These are phyloP conservation scores for Digitaria exilis DNA, from an alignment of 202 grass and related monocot species.

Conservation along the genomic window DNA sequence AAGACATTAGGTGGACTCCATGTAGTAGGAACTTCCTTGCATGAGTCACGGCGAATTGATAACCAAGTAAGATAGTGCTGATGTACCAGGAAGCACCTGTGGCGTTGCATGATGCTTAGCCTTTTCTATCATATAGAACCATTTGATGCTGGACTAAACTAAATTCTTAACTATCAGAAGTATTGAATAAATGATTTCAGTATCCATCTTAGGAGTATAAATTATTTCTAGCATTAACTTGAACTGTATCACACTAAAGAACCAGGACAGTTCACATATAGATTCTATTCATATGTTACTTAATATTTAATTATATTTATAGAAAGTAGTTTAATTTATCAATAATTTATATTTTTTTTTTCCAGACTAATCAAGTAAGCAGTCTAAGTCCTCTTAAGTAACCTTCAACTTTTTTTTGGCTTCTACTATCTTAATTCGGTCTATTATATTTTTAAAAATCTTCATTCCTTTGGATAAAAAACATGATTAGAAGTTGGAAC, in stretches of 20 bases:
- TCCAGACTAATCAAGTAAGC: slow-evolving; percentile 12
- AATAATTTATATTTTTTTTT: slow-evolving; percentile 4
- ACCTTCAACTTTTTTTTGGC: not conserved
- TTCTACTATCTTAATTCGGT: not conserved
- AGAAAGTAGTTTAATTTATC: not conserved
- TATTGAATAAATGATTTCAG: slow-evolving; percentile 14
- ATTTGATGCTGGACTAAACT: slow-evolving; percentile 14
- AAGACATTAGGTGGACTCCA: slow-evolving; percentile 95
- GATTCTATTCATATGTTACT: not conserved
- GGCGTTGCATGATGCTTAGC: not conserved
- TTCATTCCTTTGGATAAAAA: slow-evolving; percentile 4
- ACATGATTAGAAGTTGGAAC: slow-evolving; percentile 10
- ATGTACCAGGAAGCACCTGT: not conserved
- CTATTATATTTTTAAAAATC: not conserved
- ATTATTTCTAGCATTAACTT: slow-evolving; percentile 29
- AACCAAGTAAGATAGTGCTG: slow-evolving; percentile 78
- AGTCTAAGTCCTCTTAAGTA: not conserved
- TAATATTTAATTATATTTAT: slow-evolving; percentile 27
- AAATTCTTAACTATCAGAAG: slow-evolving; percentile 4
- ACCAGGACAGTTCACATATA: slow-evolving; percentile 3
- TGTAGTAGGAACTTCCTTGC: slow-evolving; percentile 96
- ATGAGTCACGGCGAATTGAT: slow-evolving; percentile 96
- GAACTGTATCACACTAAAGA: slow-evolving; percentile 3
- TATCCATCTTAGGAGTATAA: slow-evolving; percentile 6
- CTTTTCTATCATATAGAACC: slow-evolving; percentile 13